Evolutionary conservation across 345 rosid species (phyloP).

Genomic region (Firmiana major): DNA sequence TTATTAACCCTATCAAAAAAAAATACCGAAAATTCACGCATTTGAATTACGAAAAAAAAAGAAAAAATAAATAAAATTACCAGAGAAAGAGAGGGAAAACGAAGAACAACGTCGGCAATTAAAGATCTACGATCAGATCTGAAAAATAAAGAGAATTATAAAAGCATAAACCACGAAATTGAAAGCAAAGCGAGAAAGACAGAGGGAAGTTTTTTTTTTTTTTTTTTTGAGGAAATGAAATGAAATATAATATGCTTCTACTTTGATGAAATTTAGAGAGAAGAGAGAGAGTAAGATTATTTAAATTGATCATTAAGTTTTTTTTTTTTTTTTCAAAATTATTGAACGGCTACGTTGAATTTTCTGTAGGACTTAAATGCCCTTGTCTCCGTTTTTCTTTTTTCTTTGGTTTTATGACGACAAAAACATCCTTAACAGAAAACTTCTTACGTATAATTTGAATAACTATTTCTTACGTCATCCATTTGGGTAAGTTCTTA

Average conservation of each 20-base stretch:
- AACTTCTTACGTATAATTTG: too few relatives aligned
- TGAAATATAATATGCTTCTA: neutral
- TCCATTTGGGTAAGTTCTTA: too few relatives aligned
- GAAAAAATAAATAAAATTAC: neutral
- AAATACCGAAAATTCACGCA: neutral
- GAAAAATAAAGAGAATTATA: neutral
- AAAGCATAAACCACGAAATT: slow-evolving; percentile 18
- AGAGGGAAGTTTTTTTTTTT: slow-evolving; percentile 22
- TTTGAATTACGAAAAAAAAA: neutral
- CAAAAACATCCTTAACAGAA: neutral
- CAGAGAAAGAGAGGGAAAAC: neutral
- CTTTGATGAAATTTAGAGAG: neutral
- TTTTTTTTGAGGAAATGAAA: neutral
- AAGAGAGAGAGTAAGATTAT: neutral
- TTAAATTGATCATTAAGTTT: neutral
- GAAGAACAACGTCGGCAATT: neutral
- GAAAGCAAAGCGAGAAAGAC: slow-evolving; percentile 40
- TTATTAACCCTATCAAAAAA: slow-evolving; percentile 7
- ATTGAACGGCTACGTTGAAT: slow-evolving; percentile 20
- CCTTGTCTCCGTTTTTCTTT: neutral
- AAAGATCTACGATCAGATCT: slow-evolving; percentile 41
- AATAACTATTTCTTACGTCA: too few relatives aligned
- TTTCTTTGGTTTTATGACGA: neutral
- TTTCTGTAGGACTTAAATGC: neutral
- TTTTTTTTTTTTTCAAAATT: slow-evolving; percentile 9